Evolutionary conservation across 768 basidiomycete genomes (phyloP).

Genomic region (Kwoniella shandongensis): DNA sequence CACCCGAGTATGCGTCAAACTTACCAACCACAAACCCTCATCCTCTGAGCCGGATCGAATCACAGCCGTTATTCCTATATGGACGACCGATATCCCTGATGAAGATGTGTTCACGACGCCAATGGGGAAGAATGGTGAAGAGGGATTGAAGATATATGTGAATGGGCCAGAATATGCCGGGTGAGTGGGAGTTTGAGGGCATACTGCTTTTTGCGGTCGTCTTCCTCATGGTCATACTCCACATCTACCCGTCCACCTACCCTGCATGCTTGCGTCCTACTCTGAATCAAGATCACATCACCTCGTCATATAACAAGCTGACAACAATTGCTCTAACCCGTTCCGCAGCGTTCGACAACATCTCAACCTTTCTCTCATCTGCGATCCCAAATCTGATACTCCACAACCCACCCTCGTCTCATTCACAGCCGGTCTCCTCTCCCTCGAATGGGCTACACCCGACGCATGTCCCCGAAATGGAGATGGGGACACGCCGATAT

Average conservation of each 20-base stretch:
- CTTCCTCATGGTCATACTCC: too few species aligned
- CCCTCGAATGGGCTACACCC: slow-evolving; percentile 47
- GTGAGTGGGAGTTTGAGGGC: slow-evolving; percentile 32
- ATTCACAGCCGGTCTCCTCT: slow-evolving; percentile 41
- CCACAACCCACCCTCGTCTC: slow-evolving; percentile 41
- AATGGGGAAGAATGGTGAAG: slow-evolving; percentile 34
- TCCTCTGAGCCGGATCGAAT: slow-evolving; percentile 42
- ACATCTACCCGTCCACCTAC: too few species aligned
- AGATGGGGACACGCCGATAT: not conserved
- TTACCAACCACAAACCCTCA: slow-evolving; percentile 48
- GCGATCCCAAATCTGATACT: slow-evolving; percentile 28
- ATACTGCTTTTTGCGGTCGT: too few species aligned
- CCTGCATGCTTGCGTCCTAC: too few species aligned
- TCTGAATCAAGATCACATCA: too few species aligned
- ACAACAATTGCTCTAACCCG: not conserved
- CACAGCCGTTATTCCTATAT: slow-evolving; percentile 51
- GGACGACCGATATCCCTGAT: slow-evolving; percentile 35
- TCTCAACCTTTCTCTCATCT: slow-evolving; percentile 47
- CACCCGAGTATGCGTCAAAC: slow-evolving; percentile 47
- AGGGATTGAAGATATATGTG: slow-evolving; percentile 45
- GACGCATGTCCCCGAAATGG: slow-evolving; percentile 44
- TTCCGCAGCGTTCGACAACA: slow-evolving; percentile 32
- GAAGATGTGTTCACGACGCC: slow-evolving; percentile 30
- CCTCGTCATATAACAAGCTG: too few species aligned
- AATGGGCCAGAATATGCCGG: slow-evolving; percentile 50